phyloP scores from a whole-genome alignment of 1,284 basidiomycete species.

The Austroboletus novae-zelandiae region DNA sequence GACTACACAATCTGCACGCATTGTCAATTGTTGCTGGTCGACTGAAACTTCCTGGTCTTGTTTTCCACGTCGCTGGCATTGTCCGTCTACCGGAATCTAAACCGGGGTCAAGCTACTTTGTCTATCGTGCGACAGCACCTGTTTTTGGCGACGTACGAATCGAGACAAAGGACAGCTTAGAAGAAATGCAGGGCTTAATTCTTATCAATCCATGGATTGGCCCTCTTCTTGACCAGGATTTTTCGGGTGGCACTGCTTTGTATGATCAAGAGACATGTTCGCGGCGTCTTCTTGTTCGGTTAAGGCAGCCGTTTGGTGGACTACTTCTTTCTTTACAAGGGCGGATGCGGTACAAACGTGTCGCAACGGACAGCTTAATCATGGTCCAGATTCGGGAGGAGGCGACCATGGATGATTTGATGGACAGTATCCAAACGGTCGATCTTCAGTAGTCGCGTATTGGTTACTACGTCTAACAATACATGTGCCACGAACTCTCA shows the following conservation, averaged over 20 bases:
- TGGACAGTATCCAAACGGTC: not conserved
- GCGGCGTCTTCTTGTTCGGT: not conserved
- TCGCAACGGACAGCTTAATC: not conserved
- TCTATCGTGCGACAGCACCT: not conserved
- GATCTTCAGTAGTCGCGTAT: not conserved
- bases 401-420: not conserved
- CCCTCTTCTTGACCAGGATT: not conserved
- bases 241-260: not conserved
- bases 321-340: not conserved
- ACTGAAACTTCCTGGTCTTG: not conserved
- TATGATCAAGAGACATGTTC: not conserved
- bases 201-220: constrained; percentile 6
- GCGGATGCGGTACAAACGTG: not conserved
- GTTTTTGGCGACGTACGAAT: constrained; percentile 1
- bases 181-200: not conserved
- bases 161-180: constrained; percentile 1
- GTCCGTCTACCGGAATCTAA: not conserved
- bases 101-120: not conserved
- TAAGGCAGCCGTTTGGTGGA: not conserved
- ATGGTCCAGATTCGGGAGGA: not conserved
- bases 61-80: not conserved
- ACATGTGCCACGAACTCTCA: no score
- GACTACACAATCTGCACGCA: not conserved
- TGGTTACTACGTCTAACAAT: no score
- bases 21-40: not conserved